phyloP scores from a whole-genome alignment of 345 rosid species.

The Gossypium australe region DNA sequence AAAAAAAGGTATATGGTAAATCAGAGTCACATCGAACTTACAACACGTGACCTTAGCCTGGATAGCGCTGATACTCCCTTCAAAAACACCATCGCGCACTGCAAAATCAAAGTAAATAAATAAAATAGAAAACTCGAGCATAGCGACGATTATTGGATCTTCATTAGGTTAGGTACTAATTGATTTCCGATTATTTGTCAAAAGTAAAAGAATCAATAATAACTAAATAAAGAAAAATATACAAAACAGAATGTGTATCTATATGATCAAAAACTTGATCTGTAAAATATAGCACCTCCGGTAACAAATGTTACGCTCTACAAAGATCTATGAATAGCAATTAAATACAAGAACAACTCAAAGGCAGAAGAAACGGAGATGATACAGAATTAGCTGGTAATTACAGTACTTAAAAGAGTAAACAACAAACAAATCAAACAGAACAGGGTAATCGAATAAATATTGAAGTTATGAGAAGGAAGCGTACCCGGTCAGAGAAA shows the following conservation, averaged over 20 bases:
- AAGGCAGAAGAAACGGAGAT: background rate
- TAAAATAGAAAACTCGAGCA: background rate
- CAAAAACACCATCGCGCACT: slow-evolving; percentile 58
- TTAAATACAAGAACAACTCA: background rate
- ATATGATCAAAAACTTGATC: background rate
- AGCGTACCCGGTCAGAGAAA: background rate
- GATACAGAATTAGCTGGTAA: background rate
- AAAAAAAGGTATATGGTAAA: background rate
- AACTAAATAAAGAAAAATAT: background rate
- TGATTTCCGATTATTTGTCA: background rate
- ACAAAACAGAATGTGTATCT: background rate
- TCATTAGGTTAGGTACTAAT: background rate
- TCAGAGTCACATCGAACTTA: slow-evolving; percentile 22
- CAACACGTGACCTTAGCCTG: slow-evolving; percentile 61
- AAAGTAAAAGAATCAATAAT: background rate
- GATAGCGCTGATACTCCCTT: slow-evolving; percentile 56
- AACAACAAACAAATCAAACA: background rate
- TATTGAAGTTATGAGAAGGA: background rate
- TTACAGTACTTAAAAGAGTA: background rate
- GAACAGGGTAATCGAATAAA: background rate
- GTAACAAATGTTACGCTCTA: background rate
- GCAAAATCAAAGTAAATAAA: background rate
- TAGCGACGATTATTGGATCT: background rate
- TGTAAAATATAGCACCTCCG: background rate
- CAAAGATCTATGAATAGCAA: slow-evolving; percentile 7